Conservation (phyloP, 306 rosid species). For the Hippophae tibetana region DNA sequence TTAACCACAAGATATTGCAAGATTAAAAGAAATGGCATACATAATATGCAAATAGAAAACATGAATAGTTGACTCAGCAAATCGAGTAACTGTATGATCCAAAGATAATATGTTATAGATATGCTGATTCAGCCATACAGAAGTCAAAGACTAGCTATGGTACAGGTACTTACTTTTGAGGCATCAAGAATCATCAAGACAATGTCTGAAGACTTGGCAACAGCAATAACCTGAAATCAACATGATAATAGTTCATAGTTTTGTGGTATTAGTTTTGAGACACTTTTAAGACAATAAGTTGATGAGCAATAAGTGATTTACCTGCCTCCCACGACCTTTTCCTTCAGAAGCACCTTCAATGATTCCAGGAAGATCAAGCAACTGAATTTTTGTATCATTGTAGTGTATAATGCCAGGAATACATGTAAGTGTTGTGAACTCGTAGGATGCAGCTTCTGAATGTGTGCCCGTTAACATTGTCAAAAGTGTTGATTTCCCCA, state of each 20-base stretch:
- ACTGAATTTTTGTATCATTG: constrained; percentile 94
- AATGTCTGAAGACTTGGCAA: constrained; percentile 94
- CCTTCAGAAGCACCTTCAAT: constrained; percentile 99
- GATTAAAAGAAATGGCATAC: constrained; percentile 10
- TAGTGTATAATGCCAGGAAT: constrained; percentile 96
- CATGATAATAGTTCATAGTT: not conserved
- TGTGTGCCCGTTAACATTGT: constrained; percentile 95
- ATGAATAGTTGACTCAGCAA: not conserved
- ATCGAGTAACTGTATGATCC: not conserved
- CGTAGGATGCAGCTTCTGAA: constrained; percentile 97
- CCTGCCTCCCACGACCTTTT: constrained; percentile 99
- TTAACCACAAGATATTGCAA: constrained; percentile 8
- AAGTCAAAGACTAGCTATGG: constrained; percentile 6
- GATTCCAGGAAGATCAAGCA: constrained; percentile 99
- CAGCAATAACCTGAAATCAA: constrained; percentile 88
- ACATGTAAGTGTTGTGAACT: constrained; percentile 94
- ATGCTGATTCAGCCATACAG: constrained; percentile 13
- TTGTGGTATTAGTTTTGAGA: not conserved
- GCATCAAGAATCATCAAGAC: constrained; percentile 97
- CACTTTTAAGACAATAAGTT: not conserved
- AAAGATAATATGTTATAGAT: constrained; percentile 8
- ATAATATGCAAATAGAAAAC: constrained; percentile 4
- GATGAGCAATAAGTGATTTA: constrained; percentile 24
- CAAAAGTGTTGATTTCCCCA: constrained; percentile 96
- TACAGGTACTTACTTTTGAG: constrained; percentile 65